Evolutionary conservation across 2,329 filamentous ascomycete genomes (phyloP), one percentile per base, ranked within the genome.

Genomic region (Penicillium sp.): DNA sequence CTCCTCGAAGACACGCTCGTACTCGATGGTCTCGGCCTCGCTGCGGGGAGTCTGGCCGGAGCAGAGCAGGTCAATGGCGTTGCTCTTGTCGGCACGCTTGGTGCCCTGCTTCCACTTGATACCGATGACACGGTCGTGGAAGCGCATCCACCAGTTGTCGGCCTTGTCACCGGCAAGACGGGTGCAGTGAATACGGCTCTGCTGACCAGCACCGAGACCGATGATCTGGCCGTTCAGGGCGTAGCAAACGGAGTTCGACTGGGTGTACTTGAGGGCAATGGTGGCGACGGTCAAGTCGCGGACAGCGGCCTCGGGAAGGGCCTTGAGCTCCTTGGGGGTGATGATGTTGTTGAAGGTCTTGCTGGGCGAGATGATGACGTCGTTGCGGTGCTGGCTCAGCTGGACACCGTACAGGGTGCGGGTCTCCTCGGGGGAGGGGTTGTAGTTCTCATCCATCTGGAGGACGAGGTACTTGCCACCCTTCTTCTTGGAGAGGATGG

Each of bases 141-240:
- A 98, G 70, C 95, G 90, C 83, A 99, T 90, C 95, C 93, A 99
- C 93, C 93, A 98, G 83, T 96, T 97, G 78, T 99, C 95, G 49
- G 93, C 91, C 84, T 99, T 99, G 82, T 98, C 93, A 59, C 95
- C 95, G 11, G 95, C 95, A 51, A 99, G 86, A 65, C 95, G 89
- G 43, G 95, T 99, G 86, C 95, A 99, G 84, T 99, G 95, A 68
- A 99, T 99, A 67, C 95, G 90, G 60, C 91, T 96, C 80, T 99
- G 95, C 78, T 99, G 95, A 59, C 95, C 95, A 54, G 95, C 95
- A 64, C 95, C 95, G 55, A 99, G 87, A 64, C 95, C 95, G 67
- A 99, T 84, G 68, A 98, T 85, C 78, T 98, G 95, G 48, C 95
- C 95, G 70, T 96, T 93, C 62, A 91, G 83, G 54, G 95, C 93